Percentiles rank a stretch among this genome's conserved stretches.
These are phyloP conservation scores for Durusdinium trenchii DNA, from an alignment of 73 alveolate genomes.

Conservation along the genomic window DNA sequence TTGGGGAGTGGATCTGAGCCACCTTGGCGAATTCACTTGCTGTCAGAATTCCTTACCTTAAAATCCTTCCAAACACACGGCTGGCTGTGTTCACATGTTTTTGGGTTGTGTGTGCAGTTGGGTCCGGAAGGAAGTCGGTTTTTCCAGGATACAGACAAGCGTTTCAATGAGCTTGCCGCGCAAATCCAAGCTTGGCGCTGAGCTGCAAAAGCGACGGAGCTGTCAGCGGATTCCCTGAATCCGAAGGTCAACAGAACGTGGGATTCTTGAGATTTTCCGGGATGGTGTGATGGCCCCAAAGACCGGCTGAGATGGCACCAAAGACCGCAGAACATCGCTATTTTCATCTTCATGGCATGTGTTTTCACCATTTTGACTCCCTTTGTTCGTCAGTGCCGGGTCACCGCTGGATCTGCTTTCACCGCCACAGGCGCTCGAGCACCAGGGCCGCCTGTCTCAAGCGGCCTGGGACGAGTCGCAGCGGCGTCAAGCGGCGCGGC, in stretches of 20 bases:
- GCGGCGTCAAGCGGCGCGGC: slow-evolving; percentile 62
- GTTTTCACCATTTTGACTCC: background rate
- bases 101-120: too few relatives aligned
- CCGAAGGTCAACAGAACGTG: background rate
- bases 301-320: background rate
- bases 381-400: too few relatives aligned
- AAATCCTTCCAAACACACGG: too few relatives aligned
- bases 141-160: slow-evolving; percentile 11
- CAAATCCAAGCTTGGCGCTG: background rate
- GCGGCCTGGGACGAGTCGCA: slow-evolving; percentile 32
- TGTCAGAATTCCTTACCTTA: too few relatives aligned
- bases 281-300: background rate
- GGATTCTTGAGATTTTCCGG: background rate
- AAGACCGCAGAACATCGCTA: too few relatives aligned
- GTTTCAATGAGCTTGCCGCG: background rate
- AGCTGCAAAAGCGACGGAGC: background rate
- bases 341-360: background rate
- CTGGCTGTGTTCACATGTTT: too few relatives aligned
- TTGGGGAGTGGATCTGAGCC: too few relatives aligned
- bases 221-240: background rate
- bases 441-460: slow-evolving; percentile 50
- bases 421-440: slow-evolving; percentile 29
- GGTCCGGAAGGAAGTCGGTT: too few relatives aligned
- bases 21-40: too few relatives aligned
- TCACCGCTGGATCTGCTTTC: too few relatives aligned